These are phyloP conservation scores for Venturia carpophila DNA, from an alignment of 2,329 filamentous ascomycete genomes.

Conservation along the genomic window DNA sequence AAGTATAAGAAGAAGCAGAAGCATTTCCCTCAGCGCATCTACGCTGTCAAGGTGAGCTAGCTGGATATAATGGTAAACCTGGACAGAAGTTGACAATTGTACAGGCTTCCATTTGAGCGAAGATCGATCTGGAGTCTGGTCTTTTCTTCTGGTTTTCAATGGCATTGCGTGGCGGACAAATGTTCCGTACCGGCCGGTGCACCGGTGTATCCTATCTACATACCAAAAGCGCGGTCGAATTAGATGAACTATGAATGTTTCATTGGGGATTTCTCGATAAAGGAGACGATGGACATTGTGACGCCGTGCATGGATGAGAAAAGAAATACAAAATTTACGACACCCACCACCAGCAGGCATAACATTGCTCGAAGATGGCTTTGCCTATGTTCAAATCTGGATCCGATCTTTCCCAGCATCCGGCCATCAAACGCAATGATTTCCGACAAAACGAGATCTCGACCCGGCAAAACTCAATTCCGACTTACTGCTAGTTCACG, in stretches of 20 bases:
- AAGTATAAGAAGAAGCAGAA: constrained; percentile 94
- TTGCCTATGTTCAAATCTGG: neutral
- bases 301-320: neutral
- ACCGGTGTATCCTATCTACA: constrained; percentile 10
- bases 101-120: constrained; percentile 9
- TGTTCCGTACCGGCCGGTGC: neutral
- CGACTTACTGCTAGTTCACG: no score
- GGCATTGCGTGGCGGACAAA: constrained; percentile 13
- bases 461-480: no score
- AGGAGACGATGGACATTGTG: neutral
- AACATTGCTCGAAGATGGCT: neutral
- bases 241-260: constrained; percentile 10
- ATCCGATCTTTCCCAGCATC: neutral
- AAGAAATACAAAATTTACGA: neutral
- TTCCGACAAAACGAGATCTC: no score
- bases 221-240: constrained; percentile 8
- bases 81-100: neutral
- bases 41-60: constrained; percentile 80
- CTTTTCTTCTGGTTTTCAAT: constrained; percentile 15
- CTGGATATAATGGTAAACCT: neutral
- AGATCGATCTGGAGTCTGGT: constrained; percentile 7
- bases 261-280: neutral
- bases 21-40: constrained; percentile 99
- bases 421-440: neutral
- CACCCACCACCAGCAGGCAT: neutral